Evolutionary conservation across 2,329 filamentous ascomycete genomes (phyloP), one percentile per base, ranked within the genome.

Genomic region (Colletotrichum sansevieriae): DNA sequence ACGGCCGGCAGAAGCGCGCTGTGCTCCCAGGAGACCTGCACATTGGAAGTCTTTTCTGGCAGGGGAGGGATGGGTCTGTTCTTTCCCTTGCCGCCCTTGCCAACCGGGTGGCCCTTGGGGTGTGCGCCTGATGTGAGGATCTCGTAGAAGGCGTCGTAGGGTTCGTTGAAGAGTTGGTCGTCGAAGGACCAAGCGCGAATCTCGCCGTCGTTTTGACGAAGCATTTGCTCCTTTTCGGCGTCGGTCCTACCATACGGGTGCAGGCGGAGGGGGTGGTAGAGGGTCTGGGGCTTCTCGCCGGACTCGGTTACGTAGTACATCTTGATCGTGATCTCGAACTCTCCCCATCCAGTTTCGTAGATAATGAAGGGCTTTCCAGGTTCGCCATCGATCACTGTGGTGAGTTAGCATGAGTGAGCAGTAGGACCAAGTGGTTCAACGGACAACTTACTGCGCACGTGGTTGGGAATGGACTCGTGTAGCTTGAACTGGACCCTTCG

Each of bases 401-500:
- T 33, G 43, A 35, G 47, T 75, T 52, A 78, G 73, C 59, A 47
- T 10, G 43, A 22, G 22, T 51, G 11, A n/a, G 22, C 37, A 13
- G 15, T 4, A 12, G 11, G 13, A 39, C 15, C 41, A 47, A 33
- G 33, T 22, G 12, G 35, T 12, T 37, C 47, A 46, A 41, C 12
- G 41, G 29, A 71, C 73, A 75, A 80, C 86, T 70, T 79, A 88
- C 88, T 97, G 74, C 96, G 92, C 22, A 96, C 87, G 65, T 92
- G 92, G 79, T 98, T 97, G 33, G 94, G 91, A 78, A 98, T 98
- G 10, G 95, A 98, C 80, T 98, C 95, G 84, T 98, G 95, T 15
- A 99, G 89, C 80, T 98, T 98, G 83, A 99, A 99, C 79, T 98
- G 95, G 1, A 99, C 95, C 75, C 97, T 95, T 67, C 95, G 93